phyloP scores from a whole-genome alignment of 2,329 filamentous ascomycete genomes.

The Nemania sp. region DNA sequence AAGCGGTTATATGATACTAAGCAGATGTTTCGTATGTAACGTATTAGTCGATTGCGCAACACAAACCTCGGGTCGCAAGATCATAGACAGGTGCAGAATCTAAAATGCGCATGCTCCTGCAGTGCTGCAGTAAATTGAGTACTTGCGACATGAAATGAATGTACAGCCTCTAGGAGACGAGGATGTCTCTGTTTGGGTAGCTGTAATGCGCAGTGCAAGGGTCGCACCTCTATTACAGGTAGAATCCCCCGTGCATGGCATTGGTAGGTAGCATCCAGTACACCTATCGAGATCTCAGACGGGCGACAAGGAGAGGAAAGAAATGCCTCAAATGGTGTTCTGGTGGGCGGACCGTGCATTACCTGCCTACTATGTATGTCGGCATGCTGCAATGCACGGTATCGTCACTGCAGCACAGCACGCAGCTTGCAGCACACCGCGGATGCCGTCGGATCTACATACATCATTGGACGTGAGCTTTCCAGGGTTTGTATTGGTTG shows the following conservation, averaged over 20 bases:
- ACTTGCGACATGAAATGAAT: neutral
- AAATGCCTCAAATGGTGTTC: slow-evolving; percentile 25
- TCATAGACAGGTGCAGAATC: slow-evolving; percentile 2
- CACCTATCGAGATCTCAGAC: neutral
- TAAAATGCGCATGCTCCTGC: neutral
- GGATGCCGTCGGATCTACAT: neutral
- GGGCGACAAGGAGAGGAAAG: slow-evolving; percentile 17
- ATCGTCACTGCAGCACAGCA: neutral
- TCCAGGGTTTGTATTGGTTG: neutral
- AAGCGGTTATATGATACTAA: no score
- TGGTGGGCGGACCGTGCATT: slow-evolving; percentile 18
- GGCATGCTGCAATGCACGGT: neutral
- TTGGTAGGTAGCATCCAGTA: neutral
- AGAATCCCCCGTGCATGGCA: neutral
- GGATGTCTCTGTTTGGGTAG: neutral
- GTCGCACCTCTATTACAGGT: neutral
- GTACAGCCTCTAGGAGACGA: neutral
- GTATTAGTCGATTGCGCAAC: neutral
- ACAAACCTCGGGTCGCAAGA: slow-evolving; percentile 3
- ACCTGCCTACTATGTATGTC: neutral
- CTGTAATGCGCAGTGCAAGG: slow-evolving; percentile 1
- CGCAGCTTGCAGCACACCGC: neutral
- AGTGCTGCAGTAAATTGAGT: neutral
- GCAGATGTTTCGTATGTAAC: no score
- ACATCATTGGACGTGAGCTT: neutral